Base-by-base conservation (phyloP, 2,329 filamentous ascomycete species). In the Cordyceps cateniannulata region DNA sequence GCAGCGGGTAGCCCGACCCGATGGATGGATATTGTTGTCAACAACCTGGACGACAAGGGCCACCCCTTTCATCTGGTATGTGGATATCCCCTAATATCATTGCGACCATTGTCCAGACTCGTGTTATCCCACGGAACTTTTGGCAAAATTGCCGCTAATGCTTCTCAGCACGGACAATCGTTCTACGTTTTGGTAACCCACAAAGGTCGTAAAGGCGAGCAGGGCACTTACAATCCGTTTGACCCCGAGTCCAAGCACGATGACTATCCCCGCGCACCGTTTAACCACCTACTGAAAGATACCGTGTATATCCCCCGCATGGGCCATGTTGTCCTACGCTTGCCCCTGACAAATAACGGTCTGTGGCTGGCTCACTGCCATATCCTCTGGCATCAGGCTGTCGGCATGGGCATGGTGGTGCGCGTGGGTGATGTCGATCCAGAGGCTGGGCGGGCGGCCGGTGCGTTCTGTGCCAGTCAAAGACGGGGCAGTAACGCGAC, bases 21-120 rank as follows among this genome's bases (percentile, higher is more conserved):
- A 38, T 81, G 79, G 78, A 68, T 80, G 3, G 78, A 81, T 63
- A 63, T 81, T 1, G 70, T 80, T 2, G 68, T 81, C 51, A 81
- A 82, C 63, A 81, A 81, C 59, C 67, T 80, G 10, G 79, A 81
- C 60, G 78, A 81, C 42, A 76, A 76, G 6, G 69, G 72, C 0
- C 79, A 81, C 64, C 79, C 79, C 0, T 81, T 81, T 62, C 79
- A 81, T 64, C 62, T 81, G 42, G 76, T 78, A 68, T 16, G 55
- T 44, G 7, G 10, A 14, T 22, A 60, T 66, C 63, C 22, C 62
- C 20, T 20, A 3, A 18, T 42, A 4, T 4, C 16, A 5, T 42
- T 42, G n/a, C n/a, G n/a, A n/a, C n/a, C n/a, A n/a, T n/a, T n/a
- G n/a, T n/a, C n/a, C n/a, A n/a, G n/a, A n/a, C 16, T 20, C 16